Base-by-base conservation (phyloP, 2,329 filamentous ascomycete species). In the Pseudogymnoascus sp. region DNA sequence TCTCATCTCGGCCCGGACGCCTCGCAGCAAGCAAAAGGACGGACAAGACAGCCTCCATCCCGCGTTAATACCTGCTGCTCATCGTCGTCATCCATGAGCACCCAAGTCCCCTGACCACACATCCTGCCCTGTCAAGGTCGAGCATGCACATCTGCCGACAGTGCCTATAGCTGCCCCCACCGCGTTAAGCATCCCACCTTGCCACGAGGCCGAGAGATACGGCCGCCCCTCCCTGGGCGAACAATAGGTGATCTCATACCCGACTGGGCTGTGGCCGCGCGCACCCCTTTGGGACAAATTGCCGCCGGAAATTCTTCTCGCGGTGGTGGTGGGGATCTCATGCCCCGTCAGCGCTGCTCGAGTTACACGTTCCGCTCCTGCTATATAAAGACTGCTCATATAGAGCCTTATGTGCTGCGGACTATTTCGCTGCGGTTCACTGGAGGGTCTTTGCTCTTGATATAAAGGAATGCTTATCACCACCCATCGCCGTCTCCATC, bases 401-500 rank as follows among this genome's bases (percentile, higher is more conserved):
- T 55, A 55, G 49, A 55, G n/a, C n/a, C 49, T 55, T 55, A 55
- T 55, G 49, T 22, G 49, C 49, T 33, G 49, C 49, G 49, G 28
- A 19, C 28, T 55, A 55, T 33, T 55, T 52, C 45, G 23, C 45
- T 33, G 49, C 25, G 25, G 49, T 55, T 55, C 49, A 55, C 49
- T 22, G 16, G 49, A 55, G 49, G 49, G 49, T 55, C 49, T 33
- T 22, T 55, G 49, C 49, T 33, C 49, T 33, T 19, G 49, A 55
- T 55, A 55, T 55, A 55, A 55, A 55, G 49, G 49, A 55, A 33
- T 55, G 49, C 49, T 55, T 55, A 28, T 33, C 49, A 55, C 45
- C 25, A 55, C 49, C 49, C 49, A 5, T 55, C 28, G 28, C 49
- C 9, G 28, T 55, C 49, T 33, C 49, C 16, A 55, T 55, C 49